Base-by-base conservation (phyloP, 2,329 filamentous ascomycete genomes). In the Lachnellula occidentalis region DNA sequence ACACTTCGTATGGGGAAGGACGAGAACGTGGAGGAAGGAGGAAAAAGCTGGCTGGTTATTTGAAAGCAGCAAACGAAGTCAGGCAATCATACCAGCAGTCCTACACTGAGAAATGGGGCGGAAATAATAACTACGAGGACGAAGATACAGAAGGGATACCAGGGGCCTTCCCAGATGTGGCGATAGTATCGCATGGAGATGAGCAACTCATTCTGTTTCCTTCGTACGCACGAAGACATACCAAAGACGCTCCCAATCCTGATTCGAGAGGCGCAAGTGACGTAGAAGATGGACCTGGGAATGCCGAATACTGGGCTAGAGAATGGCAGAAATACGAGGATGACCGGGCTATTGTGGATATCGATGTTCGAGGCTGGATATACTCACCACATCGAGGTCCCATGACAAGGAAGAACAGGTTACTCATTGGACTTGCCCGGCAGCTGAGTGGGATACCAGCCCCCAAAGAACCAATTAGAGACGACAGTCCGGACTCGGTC, bases 171-270 rank as follows among this genome's bases (percentile, higher is more conserved):
- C 90, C 91, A 0, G 87, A 96, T 62, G 87, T 90, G 17, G 82
- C 87, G n/a, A 88, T 96, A 56, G 82, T 87, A 15, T 81, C 84
- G 11, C 85, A 84, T 58, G 92, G 90, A 12, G 82, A 90, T 57
- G 91, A 96, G 69, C 90, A 97, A 73, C 90, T 99, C 85, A 83
- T 99, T 9, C 70, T 99, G 22, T 99, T 99, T 63, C 94, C 94
- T 0, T 96, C 90, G 51, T 99, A 99, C 90, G 90, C 8, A 85
- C 92, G 67, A 65, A 68, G 59, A 58, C 70, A 61, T 61, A 63
- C 37, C 56, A 62, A 71, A 17, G 58, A 60, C 34, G 54, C 64
- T 22, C 57, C 63, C 22, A 69, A 68, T 51, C 58, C 61, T n/a
- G 58, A 61, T 17, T 69, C 71, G 4, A 70, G 68, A 1, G 69